Evolutionary conservation across 2,329 filamentous ascomycete species (phyloP).

Genomic region (Cadophora sp.): DNA sequence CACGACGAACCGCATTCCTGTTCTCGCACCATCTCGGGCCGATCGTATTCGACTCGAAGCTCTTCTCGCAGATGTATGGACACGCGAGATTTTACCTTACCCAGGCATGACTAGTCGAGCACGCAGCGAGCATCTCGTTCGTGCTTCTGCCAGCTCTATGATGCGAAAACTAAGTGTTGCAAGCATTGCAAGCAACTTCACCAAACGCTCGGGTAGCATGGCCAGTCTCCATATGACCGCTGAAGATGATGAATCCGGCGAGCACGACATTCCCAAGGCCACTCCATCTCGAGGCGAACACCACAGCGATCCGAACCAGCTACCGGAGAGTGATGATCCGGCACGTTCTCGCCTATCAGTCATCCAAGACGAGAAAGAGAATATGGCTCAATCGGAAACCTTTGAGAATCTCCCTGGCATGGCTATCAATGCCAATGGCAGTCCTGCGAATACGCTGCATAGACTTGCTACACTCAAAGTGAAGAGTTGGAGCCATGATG

Average conservation of each 20-base stretch:
- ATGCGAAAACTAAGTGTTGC: constrained; percentile 88
- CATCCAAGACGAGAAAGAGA: constrained; percentile 43
- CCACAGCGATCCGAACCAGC: constrained; percentile 28
- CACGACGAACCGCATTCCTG: constrained; percentile 71
- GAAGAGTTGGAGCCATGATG: constrained; percentile 42
- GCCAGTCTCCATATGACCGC: constrained; percentile 40
- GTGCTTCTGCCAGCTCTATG: constrained; percentile 81
- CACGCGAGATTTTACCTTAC: constrained; percentile 78
- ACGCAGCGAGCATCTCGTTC: constrained; percentile 73
- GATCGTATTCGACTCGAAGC: constrained; percentile 81
- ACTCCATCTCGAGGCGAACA: constrained; percentile 29
- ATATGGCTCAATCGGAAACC: constrained; percentile 30
- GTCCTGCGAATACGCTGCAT: constrained; percentile 33
- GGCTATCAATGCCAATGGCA: constrained; percentile 26
- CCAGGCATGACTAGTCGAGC: constrained; percentile 77
- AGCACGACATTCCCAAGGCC: constrained; percentile 28
- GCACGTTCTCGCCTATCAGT: constrained; percentile 36
- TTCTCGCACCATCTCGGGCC: constrained; percentile 75
- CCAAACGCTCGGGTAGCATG: constrained; percentile 63
- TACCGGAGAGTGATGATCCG: constrained; percentile 33
- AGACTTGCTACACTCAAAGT: constrained; percentile 38
- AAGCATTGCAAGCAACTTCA: constrained; percentile 78
- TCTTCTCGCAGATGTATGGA: constrained; percentile 82
- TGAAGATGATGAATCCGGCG: constrained; percentile 35
- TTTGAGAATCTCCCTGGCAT: constrained; percentile 32